Evolutionary conservation across 768 basidiomycete species (phyloP), one percentile per base, ranked within the genome.

Genomic region (Suillus bovinus): DNA sequence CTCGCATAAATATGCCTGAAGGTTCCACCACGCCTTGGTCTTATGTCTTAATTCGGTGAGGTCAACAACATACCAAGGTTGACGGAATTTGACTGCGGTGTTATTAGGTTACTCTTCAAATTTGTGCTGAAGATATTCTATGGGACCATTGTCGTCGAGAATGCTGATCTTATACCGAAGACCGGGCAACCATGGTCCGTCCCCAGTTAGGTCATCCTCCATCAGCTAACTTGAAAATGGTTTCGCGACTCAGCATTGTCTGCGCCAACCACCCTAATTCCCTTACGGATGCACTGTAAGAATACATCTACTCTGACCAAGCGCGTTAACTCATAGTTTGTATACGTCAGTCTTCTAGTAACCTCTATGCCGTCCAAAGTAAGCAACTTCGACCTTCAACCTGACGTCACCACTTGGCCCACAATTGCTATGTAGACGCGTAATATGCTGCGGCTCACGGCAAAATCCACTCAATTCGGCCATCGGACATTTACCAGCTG

Each of bases 51-150:
- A 83, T 93, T 64, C 82, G 90, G 90, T 86, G 66, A 36, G 74
- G 64, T n/a, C 6, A 53, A 39, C 9, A 52, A 36, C 9, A 58
- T 57, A 7, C 55, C 10, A 52, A 29, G 22, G 54, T 60, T 11
- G n/a, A 52, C 27, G 7, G 16, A 42, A 61, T 53, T 59, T 64
- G 39, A 69, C 22, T 31, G 27, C 10, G 31, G 29, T 16, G 47
- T 16, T 58, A 92, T 16, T 58, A 92, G 90, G 39, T 70, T 86
- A 20, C 78, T 93, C 33, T 93, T 92, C 72, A 84, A 84, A 67
- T 88, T 94, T 67, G 92, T 94, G 3, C 86, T 96, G 69, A 91
- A 91, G 72, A 91, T 94, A 64, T 96, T 96, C 77, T 96, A 96
- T 73, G 91, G 91, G 2, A 85, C 88, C 11, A 93, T 96, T 61